Percentiles rank a stretch among this genome's conserved stretches.
These are phyloP conservation scores for Kuraishia cidri DNA, from an alignment of 805 yeast genomes.

Conservation along the genomic window DNA sequence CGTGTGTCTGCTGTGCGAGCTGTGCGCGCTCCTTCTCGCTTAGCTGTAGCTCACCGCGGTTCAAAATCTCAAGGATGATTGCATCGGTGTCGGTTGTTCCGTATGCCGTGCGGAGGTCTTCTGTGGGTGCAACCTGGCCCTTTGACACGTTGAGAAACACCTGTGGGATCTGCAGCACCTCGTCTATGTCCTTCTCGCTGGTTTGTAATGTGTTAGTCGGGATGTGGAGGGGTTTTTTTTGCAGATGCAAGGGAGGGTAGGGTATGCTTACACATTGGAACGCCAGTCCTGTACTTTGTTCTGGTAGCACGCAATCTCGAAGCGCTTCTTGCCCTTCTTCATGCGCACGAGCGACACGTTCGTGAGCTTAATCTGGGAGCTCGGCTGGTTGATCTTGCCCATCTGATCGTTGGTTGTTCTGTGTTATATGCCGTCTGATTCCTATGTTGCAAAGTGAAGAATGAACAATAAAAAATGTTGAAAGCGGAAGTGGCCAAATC, in stretches of 20 bases:
- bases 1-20: constrained; percentile 61
- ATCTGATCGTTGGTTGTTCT: no score
- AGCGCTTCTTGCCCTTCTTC: constrained; percentile 85
- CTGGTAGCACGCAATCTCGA: constrained; percentile 94
- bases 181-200: constrained; percentile 85
- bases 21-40: constrained; percentile 89
- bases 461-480: no score
- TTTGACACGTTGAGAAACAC: constrained; percentile 89
- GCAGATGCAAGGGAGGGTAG: neutral
- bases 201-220: constrained; percentile 10
- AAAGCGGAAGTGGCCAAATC: no score
- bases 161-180: constrained; percentile 92
- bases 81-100: constrained; percentile 68
- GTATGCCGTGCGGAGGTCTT: constrained; percentile 67
- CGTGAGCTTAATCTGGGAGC: constrained; percentile 80
- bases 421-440: no score
- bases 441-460: no score
- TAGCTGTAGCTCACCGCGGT: constrained; percentile 89
- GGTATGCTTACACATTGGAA: constrained; percentile 45
- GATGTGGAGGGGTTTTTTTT: neutral
- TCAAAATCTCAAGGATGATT: constrained; percentile 73
- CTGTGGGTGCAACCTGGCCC: constrained; percentile 87
- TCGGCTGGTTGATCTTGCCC: constrained; percentile 71
- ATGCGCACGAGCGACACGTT: constrained; percentile 90
- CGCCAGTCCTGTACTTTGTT: constrained; percentile 96